phyloP scores from a whole-genome alignment of 1,284 basidiomycete species.

The Boletus sp. region DNA sequence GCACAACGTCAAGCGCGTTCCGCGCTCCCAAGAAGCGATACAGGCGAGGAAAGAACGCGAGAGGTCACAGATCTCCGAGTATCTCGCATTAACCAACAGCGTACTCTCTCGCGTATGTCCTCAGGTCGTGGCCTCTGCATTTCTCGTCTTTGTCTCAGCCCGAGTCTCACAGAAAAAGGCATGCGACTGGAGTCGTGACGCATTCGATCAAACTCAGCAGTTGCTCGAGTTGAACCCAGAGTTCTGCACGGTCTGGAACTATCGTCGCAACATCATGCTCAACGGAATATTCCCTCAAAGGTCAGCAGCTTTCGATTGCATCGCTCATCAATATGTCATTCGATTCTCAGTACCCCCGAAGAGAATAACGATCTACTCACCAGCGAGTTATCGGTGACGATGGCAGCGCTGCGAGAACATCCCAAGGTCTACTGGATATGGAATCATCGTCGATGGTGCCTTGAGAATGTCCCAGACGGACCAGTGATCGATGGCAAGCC shows the following conservation, averaged over 20 bases:
- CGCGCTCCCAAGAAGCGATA: conserved; percentile 57
- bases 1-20: conserved; percentile 79
- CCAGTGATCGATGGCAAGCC: conserved; percentile 46
- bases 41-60: conserved; percentile 70
- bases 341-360: conserved; percentile 48
- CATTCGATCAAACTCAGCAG: conserved; percentile 69
- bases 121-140: conserved; percentile 1
- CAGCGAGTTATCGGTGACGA: conserved; percentile 79
- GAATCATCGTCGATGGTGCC: conserved; percentile 93
- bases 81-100: conserved; percentile 62
- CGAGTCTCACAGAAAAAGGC: conserved; percentile 57
- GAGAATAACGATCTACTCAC: conserved; percentile 63
- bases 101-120: conserved; percentile 61
- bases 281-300: conserved; percentile 67
- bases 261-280: conserved; percentile 73
- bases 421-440: conserved; percentile 97
- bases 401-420: conserved; percentile 71
- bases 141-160: conserved; percentile 1
- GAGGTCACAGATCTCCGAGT: conserved; percentile 69
- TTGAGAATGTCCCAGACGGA: conserved; percentile 75
- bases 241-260: conserved; percentile 94
- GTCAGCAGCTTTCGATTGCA: conserved; percentile 35
- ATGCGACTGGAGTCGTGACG: conserved; percentile 62
- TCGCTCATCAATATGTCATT: conserved; percentile 6
- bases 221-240: conserved; percentile 84